Evolutionary conservation across 2,329 filamentous ascomycete genomes (phyloP), one percentile per base, ranked within the genome.

Genomic region (Ambrosiella xylebori): DNA sequence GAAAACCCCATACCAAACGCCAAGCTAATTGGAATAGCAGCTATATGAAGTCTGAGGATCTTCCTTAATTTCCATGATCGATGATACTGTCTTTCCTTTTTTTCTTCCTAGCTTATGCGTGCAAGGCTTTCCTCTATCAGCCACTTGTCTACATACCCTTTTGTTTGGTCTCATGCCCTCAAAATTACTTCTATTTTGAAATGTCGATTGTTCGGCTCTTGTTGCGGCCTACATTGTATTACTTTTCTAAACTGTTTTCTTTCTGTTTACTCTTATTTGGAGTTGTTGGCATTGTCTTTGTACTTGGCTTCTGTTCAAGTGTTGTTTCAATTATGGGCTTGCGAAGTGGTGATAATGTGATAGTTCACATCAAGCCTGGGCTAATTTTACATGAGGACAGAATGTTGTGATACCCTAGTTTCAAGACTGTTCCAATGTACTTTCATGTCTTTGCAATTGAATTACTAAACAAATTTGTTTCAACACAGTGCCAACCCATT

Each of bases 1-100:
- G 72, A 70, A 71, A 61, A 62, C 69, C 40, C 68, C 67, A 61
- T 69, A 69, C 63, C 70, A 73, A 65, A 69, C 55, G 59, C 19
- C 52, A 52, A 37, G 38, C 44, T 17, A 47, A 70, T 57, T 70
- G 71, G 62, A 39, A 39, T 7, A 41, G n/a, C 40, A 69, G 68
- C 51, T 69, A 68, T 59, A 67, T 70, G 57, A 68, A 68, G 64
- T 64, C 67, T 35, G 65, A 64, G 59, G 68, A 70, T 56, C 61
- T 66, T 57, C 62, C 64, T 44, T 64, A 54, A 63, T 65, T 51
- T 58, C 52, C 15, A 15, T 36, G 27, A 56, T 38, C 35, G n/a
- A 12, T 57, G 47, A 36, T 17, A 19, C 19, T 45, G 41, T 27
- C 15, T 58, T 19, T 45, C 7, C 13, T 11, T 59, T 58, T 51